phyloP scores from a whole-genome alignment of 306 rosid species.

The Amphicarpaea edgeworthii region DNA sequence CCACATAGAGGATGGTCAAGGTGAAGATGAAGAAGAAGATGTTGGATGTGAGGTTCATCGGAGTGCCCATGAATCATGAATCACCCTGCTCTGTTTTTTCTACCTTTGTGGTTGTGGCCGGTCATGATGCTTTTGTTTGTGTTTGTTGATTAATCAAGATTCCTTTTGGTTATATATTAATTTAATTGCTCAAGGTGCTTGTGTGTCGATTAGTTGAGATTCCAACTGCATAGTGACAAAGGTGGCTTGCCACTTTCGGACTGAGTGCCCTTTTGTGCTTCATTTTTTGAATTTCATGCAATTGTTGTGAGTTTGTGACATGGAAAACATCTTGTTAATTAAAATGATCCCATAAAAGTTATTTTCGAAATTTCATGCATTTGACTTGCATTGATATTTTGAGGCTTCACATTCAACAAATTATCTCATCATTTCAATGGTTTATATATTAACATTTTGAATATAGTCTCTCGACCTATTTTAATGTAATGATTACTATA shows the following conservation, averaged over 20 bases:
- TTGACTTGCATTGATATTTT: too few relatives aligned
- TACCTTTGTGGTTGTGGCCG: not conserved
- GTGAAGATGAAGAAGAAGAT: constrained; percentile 55
- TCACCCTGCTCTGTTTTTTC: not conserved
- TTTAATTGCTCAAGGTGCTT: constrained; percentile 41
- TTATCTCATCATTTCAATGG: too few relatives aligned
- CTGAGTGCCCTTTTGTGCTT: not conserved
- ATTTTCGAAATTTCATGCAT: too few relatives aligned
- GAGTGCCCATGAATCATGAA: constrained; percentile 60
- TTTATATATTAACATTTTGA: too few relatives aligned
- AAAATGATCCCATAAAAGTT: too few relatives aligned
- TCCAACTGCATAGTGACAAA: not conserved
- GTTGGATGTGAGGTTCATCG: constrained; percentile 49
- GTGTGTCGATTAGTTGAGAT: constrained; percentile 15
- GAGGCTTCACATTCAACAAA: too few relatives aligned
- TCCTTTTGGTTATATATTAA: constrained; percentile 17
- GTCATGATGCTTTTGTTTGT: constrained; percentile 22
- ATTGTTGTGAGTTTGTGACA: not conserved
- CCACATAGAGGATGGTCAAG: constrained; percentile 49
- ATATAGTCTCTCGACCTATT: too few relatives aligned
- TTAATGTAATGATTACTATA: too few relatives aligned
- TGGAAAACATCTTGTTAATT: not conserved
- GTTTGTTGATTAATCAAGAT: constrained; percentile 14
- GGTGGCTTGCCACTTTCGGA: not conserved
- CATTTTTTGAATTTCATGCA: not conserved